phyloP scores from a whole-genome alignment of 768 basidiomycete species.

The Obba rivulosa region DNA sequence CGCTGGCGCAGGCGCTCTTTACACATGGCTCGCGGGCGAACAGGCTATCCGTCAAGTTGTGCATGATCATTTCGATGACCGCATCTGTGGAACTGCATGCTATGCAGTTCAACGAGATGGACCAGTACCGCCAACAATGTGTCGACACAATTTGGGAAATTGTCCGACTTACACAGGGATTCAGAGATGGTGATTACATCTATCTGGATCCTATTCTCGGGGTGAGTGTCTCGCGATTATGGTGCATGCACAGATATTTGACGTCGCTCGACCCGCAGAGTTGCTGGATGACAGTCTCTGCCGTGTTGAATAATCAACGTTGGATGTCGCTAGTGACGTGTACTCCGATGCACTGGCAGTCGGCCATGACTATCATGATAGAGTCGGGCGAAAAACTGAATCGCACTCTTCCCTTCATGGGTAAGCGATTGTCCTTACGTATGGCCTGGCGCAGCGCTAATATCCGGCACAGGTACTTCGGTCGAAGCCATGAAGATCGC shows the following conservation, averaged over 20 bases:
- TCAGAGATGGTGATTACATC: conserved; percentile 20
- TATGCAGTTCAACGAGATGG: conserved; percentile 13
- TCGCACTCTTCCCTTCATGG: conserved; percentile 13
- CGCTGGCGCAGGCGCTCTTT: conserved; percentile 9
- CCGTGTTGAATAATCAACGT: conserved; percentile 13
- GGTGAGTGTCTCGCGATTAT: conserved; percentile 6
- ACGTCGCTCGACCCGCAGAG: conserved; percentile 3
- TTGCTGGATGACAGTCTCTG: conserved; percentile 17
- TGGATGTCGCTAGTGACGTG: not conserved
- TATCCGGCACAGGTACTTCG: too few species aligned
- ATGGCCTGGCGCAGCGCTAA: too few species aligned
- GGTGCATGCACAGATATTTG: not conserved
- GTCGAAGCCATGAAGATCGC: too few species aligned
- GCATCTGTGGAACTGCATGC: conserved; percentile 19
- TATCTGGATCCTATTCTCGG: conserved; percentile 20
- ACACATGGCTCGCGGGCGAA: too few species aligned
- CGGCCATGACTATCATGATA: conserved; percentile 9
- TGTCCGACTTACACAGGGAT: conserved; percentile 16
- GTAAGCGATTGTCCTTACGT: not conserved
- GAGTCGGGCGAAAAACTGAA: conserved; percentile 12
- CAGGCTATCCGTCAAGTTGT: conserved; percentile 15
- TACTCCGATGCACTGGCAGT: conserved; percentile 2
- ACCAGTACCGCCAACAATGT: conserved; percentile 15
- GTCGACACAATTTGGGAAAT: conserved; percentile 17
- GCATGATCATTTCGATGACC: conserved; percentile 18